A percentile compares a stretch with the other conserved stretches of the same genome.
Conservation (phyloP, 768 basidiomycete species). For the Dioszegia hungarica region DNA sequence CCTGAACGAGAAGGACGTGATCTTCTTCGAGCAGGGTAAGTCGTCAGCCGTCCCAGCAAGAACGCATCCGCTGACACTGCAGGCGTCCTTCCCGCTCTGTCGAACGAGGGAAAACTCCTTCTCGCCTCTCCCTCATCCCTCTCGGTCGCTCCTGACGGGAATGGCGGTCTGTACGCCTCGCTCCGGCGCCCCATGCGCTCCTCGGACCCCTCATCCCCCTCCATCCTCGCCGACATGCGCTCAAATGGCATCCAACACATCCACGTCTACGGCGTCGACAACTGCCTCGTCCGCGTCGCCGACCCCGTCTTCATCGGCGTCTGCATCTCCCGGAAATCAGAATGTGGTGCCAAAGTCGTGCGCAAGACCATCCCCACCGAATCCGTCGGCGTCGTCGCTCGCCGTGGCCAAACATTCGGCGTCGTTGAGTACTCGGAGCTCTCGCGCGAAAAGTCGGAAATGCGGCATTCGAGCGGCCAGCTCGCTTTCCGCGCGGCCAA, state of each 20-base stretch:
- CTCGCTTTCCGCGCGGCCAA: constrained; percentile 90
- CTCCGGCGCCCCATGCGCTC: constrained; percentile 69
- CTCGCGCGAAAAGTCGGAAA: constrained; percentile 74
- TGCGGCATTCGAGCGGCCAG: constrained; percentile 65
- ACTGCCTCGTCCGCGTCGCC: constrained; percentile 94
- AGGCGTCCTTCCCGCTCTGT: constrained; percentile 94
- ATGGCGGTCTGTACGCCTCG: constrained; percentile 94
- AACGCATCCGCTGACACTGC: neutral
- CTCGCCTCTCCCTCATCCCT: constrained; percentile 71
- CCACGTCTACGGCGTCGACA: constrained; percentile 96
- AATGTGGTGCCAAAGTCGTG: constrained; percentile 94
- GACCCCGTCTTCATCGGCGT: constrained; percentile 96
- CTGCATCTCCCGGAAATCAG: constrained; percentile 78
- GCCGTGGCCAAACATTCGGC: constrained; percentile 72
- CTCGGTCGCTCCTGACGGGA: constrained; percentile 96
- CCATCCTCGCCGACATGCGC: constrained; percentile 78
- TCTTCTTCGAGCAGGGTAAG: constrained; percentile 95
- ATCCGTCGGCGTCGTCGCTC: constrained; percentile 89
- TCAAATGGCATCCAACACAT: constrained; percentile 75
- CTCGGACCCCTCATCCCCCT: constrained; percentile 58
- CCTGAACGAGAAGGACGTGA: constrained; percentile 68
- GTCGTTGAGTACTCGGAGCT: constrained; percentile 99
- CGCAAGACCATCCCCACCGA: constrained; percentile 81
- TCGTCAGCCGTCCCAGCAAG: neutral
- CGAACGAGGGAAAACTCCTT: constrained; percentile 87